Conservation (phyloP, 1,139 yeast genomes). For the Wickerhamomyces sp. region DNA sequence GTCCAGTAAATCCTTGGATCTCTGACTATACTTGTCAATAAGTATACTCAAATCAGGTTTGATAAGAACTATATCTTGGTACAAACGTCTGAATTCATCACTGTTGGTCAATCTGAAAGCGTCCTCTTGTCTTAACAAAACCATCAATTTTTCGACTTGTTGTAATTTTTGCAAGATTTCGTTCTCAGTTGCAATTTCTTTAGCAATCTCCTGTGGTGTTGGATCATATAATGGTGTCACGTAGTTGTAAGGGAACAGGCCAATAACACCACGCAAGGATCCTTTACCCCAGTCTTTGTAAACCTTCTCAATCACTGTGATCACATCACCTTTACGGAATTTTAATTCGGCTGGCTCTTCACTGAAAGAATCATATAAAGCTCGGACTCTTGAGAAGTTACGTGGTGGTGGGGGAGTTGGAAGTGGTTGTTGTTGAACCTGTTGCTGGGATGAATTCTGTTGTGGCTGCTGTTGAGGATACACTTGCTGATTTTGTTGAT, state of each 20-base stretch:
- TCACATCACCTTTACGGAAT: not conserved
- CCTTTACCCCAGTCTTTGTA: not conserved
- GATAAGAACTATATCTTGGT: not conserved
- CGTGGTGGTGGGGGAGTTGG: slow-evolving; percentile 1
- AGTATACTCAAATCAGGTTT: not conserved
- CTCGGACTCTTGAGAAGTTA: not conserved
- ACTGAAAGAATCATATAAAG: not conserved
- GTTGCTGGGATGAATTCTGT: not conserved
- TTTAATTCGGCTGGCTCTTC: not conserved
- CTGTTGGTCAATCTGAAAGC: not conserved
- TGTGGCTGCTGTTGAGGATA: not conserved
- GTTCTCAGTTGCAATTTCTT: not conserved
- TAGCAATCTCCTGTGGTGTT: not conserved
- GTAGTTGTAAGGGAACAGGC: not conserved
- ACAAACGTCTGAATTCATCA: not conserved
- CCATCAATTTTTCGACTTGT: not conserved
- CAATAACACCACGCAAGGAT: not conserved
- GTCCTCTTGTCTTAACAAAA: not conserved
- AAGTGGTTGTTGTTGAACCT: slow-evolving; percentile 1
- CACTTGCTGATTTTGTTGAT: not conserved
- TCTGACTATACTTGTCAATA: slow-evolving; percentile 33
- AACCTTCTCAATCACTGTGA: not conserved
- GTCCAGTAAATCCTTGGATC: slow-evolving; percentile 70
- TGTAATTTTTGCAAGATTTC: not conserved
- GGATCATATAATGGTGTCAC: not conserved